Evolutionary conservation across 2,329 filamentous ascomycete species (phyloP).

Genomic region (Xylaria arbuscula): DNA sequence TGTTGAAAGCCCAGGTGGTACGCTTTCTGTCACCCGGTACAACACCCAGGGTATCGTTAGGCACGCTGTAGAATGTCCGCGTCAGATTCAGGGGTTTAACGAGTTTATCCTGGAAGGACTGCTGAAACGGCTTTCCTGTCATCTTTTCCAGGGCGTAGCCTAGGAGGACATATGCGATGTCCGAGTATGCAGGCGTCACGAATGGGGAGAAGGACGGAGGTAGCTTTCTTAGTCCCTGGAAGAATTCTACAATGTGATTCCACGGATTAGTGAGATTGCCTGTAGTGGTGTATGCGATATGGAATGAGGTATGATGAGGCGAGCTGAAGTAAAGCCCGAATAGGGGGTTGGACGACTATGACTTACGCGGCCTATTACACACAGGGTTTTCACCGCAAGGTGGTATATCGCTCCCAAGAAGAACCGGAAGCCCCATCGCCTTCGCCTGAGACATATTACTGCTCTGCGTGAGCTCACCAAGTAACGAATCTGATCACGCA

Average conservation of each 20-base stretch:
- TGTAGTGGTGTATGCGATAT: background rate
- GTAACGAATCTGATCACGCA: conserved; percentile 37
- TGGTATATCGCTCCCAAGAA: conserved; percentile 44
- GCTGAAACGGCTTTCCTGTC: conserved; percentile 49
- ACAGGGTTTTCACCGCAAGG: conserved; percentile 49
- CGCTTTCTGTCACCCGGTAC: conserved; percentile 49
- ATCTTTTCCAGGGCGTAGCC: conserved; percentile 52
- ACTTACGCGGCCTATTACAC: conserved; percentile 47
- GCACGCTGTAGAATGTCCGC: conserved; percentile 49
- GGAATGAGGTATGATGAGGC: background rate
- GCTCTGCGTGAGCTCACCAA: conserved; percentile 44
- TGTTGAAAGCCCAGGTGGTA: conserved; percentile 50
- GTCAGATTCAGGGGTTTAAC: conserved; percentile 50
- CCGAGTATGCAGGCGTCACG: conserved; percentile 54
- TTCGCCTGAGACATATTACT: conserved; percentile 33
- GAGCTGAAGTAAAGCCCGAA: background rate
- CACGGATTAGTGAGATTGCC: conserved; percentile 19
- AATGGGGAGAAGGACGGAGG: conserved; percentile 51
- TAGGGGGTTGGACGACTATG: too few species aligned
- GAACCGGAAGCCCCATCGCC: conserved; percentile 47
- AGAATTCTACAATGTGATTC: conserved; percentile 44
- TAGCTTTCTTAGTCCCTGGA: conserved; percentile 45
- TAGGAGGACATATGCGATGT: conserved; percentile 54
- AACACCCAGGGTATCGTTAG: conserved; percentile 49
- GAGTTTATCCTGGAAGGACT: conserved; percentile 48